Evolutionary conservation across 1,284 basidiomycete species (phyloP).

Genomic region (Golubevia pallescens): DNA sequence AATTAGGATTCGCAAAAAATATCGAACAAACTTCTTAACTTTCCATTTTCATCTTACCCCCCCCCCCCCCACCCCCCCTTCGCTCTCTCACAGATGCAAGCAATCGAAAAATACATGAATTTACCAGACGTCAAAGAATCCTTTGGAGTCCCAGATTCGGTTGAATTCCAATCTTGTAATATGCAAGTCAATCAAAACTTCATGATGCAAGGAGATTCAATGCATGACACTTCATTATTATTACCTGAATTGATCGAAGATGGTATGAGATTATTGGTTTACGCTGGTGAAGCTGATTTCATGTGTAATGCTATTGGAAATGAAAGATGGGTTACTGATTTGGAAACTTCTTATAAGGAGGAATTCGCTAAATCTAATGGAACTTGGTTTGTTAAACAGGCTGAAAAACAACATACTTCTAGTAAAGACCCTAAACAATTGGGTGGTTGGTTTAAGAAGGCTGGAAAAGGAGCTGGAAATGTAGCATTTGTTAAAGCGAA

Average conservation of each 20-base stretch:
- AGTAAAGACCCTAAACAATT: conserved; percentile 34
- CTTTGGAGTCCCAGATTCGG: conserved; percentile 77
- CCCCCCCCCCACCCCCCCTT: too few relatives aligned
- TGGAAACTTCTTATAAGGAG: conserved; percentile 39
- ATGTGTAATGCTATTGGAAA: conserved; percentile 52
- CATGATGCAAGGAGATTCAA: conserved; percentile 76
- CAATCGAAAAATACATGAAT: conserved; percentile 56
- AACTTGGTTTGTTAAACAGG: too few relatives aligned
- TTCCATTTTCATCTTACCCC: conserved; percentile 4
- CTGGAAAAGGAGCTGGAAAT: conserved; percentile 50
- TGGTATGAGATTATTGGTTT: conserved; percentile 78
- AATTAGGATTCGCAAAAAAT: too few relatives aligned
- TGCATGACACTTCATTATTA: conserved; percentile 77
- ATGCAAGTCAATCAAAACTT: conserved; percentile 73
- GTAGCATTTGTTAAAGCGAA: conserved; percentile 38
- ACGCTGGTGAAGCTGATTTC: conserved; percentile 70
- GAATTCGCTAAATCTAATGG: conserved; percentile 39
- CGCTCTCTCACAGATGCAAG: too few relatives aligned
- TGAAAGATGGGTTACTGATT: conserved; percentile 44
- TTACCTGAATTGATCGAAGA: conserved; percentile 77
- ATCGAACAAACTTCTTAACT: too few relatives aligned
- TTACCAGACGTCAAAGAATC: conserved; percentile 73
- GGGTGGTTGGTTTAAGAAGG: conserved; percentile 39
- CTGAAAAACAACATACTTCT: conserved; percentile 22
- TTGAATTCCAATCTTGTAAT: conserved; percentile 33